Base-by-base conservation (phyloP, 1,284 basidiomycete species). In the Boletus nobilissimus region DNA sequence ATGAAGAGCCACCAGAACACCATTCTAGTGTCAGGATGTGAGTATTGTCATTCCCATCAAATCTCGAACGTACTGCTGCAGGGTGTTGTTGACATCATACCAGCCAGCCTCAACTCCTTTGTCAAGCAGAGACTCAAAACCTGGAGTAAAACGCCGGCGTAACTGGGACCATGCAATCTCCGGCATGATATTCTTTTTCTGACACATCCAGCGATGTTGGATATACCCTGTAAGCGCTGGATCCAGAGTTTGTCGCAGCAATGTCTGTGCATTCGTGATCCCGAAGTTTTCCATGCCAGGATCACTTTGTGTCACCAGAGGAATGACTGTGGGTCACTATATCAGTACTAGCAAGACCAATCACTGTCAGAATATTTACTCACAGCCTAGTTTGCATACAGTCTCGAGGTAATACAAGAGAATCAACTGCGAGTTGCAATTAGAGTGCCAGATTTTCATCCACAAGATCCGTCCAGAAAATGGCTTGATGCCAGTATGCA, bases 1-100 rank as follows among this genome's bases (percentile, higher is more conserved):
- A 85, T 82, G 26, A 81, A 80, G 26, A 84, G 38, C 81, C 82
- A 85, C 2, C 69, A 75, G 48, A 83, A 85, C 26, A 54, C 11
- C 54, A 76, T 65, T 29, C 43, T 46, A 46, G 43, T 46, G 43
- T 46, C 22, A 2, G 43, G 43, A 24, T 46, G 43, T 46, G 43
- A 46, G 22, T 46, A 46, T 46, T 46, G 43, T 46, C 22, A 24
- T 46, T 46, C 43, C 43, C 43, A 46, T 46, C 43, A 46, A 46
- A 46, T 46, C 43, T 46, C 19, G 43, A 46, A 46, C 43, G 6
- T 51, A 67, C 43, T 32, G 66, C 18, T 67, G 46, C 16, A 68
- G 16, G 3, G 39, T 65, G 18, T 65, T 65, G 29, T 65, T 4
- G 7, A 39, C 29, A 43, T 65, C 38, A n/a, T 43, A 65, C 64